Evolutionary conservation across 139 green algal species (phyloP).

Genomic region (Ettlia oleoabundans): DNA sequence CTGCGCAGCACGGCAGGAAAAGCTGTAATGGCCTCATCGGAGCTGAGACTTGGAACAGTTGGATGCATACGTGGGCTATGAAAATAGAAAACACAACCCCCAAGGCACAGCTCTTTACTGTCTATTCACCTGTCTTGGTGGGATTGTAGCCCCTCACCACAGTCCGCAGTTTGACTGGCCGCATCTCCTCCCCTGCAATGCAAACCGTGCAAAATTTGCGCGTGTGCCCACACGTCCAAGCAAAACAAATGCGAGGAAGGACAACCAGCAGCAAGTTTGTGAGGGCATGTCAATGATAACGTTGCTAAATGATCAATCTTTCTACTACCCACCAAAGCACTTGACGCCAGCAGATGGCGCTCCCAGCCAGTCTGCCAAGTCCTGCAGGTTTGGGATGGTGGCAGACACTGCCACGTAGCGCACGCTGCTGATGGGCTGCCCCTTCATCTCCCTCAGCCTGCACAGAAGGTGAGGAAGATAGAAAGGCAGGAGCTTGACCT

Average conservation of each 20-base stretch:
- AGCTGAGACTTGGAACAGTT: no score
- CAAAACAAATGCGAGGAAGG: no score
- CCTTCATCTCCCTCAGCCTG: conserved; percentile 35
- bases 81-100: no score
- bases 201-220: no score
- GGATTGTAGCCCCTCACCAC: conserved; percentile 77
- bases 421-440: conserved; percentile 70
- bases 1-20: background rate
- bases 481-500: no score
- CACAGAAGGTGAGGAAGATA: no score
- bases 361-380: conserved; percentile 62
- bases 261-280: no score
- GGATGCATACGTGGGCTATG: no score
- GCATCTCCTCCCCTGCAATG: conserved; percentile 82
- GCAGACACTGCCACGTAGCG: conserved; percentile 81
- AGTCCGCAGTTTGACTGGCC: conserved; percentile 85
- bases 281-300: background rate
- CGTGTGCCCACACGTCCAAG: no score
- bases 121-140: conserved; percentile 62
- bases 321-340: conserved; percentile 69
- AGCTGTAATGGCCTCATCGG: no score
- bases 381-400: conserved; percentile 17
- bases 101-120: no score
- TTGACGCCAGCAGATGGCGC: conserved; percentile 51
- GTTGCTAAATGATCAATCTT: no score